A percentile compares a stretch with the other conserved stretches of the same genome.
Conservation (phyloP, 768 basidiomycete species). For the Nidularia pulvinata region DNA sequence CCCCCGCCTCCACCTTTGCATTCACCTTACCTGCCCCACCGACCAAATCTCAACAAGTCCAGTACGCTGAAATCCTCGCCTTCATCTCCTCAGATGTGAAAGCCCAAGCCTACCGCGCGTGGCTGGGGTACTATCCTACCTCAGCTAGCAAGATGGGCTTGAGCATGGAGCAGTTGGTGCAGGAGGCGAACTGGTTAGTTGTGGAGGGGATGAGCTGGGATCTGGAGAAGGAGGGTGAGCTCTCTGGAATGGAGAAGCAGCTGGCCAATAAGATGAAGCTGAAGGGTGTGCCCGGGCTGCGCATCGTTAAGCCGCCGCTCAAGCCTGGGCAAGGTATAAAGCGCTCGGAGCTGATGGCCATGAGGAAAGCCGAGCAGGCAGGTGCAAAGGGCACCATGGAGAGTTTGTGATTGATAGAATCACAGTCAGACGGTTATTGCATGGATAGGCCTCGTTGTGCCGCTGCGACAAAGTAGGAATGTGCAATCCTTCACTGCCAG, state of each 20-base stretch:
- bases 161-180: slow-evolving; percentile 36
- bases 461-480: too few relatives aligned
- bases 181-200: slow-evolving; percentile 33
- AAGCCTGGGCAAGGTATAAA: background rate
- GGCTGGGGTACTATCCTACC: slow-evolving; percentile 57
- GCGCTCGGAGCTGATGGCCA: background rate
- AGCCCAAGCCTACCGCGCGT: slow-evolving; percentile 50
- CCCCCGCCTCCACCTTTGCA: slow-evolving; percentile 12
- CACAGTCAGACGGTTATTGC: too few relatives aligned
- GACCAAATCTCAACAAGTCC: slow-evolving; percentile 14
- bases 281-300: background rate
- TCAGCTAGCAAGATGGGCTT: slow-evolving; percentile 32
- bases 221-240: slow-evolving; percentile 14
- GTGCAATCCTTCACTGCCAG: too few relatives aligned
- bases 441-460: too few relatives aligned
- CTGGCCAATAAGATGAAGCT: slow-evolving; percentile 47
- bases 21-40: slow-evolving; percentile 11
- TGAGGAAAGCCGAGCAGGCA: too few relatives aligned
- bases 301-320: too few relatives aligned
- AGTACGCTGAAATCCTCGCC: too few relatives aligned
- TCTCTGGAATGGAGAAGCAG: slow-evolving; percentile 37
- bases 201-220: slow-evolving; percentile 35
- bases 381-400: too few relatives aligned
- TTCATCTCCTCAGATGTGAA: slow-evolving; percentile 37
- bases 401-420: too few relatives aligned